Evolutionary conservation across 1,139 yeast species (phyloP).

Genomic region (Arxiozyma slooffiae): DNA sequence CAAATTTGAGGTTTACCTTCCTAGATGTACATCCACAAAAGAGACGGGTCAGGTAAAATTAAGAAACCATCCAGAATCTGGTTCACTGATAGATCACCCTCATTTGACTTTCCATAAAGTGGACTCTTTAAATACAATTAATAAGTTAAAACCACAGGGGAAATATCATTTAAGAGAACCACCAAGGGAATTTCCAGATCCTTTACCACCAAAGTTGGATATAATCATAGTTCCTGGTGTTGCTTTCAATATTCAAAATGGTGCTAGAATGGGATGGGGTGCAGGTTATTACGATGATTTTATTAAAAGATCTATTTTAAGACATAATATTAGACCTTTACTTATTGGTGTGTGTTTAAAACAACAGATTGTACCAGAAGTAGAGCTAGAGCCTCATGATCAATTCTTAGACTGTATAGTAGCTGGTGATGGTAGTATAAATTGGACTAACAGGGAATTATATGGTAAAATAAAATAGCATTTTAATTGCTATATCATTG

Average conservation of each 20-base stretch:
- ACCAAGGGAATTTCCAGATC: conserved; percentile 19
- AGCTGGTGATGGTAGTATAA: conserved; percentile 31
- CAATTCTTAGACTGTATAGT: conserved; percentile 52
- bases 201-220: conserved; percentile 39
- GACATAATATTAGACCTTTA: conserved; percentile 20
- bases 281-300: conserved; percentile 87
- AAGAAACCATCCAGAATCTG: conserved; percentile 7
- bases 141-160: conserved; percentile 53
- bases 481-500: no score
- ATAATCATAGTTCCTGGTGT: conserved; percentile 77
- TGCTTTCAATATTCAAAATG: conserved; percentile 47
- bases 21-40: conserved; percentile 25
- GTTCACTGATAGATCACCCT: conserved; percentile 22
- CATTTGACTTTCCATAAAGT: conserved; percentile 54
- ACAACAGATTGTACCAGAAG: conserved; percentile 49
- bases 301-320: conserved; percentile 39
- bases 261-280: conserved; percentile 78
- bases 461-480: background rate
- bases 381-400: conserved; percentile 70
- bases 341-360: conserved; percentile 44
- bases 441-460: conserved; percentile 16
- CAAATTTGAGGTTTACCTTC: conserved; percentile 18
- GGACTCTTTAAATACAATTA: conserved; percentile 36
- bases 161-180: conserved; percentile 66
- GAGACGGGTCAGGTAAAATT: conserved; percentile 20